Conservation (phyloP, 345 rosid genomes). For the Toxicodendron radicans region DNA sequence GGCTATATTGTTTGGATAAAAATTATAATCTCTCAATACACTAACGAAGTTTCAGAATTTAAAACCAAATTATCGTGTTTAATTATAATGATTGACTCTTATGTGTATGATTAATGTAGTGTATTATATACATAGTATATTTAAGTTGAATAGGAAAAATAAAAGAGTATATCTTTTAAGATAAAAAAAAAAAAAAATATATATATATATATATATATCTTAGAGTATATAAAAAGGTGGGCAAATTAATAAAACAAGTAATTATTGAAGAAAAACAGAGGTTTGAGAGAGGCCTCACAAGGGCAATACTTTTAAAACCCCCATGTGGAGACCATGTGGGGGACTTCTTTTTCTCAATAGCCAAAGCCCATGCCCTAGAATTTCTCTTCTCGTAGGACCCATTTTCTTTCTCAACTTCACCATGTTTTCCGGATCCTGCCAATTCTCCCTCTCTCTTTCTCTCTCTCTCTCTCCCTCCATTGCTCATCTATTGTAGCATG, state of each 20-base stretch:
- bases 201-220: too few species aligned
- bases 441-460: constrained; percentile 9
- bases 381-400: constrained; percentile 35
- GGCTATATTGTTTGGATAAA: too few species aligned
- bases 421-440: constrained; percentile 77
- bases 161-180: neutral
- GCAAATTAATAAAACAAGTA: neutral
- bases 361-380: constrained; percentile 32
- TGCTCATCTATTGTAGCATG: neutral
- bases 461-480: constrained; percentile 14
- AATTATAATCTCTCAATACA: too few species aligned
- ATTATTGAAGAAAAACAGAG: constrained; percentile 18
- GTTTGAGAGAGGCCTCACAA: constrained; percentile 9
- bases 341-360: constrained; percentile 13
- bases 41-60: too few species aligned
- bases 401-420: constrained; percentile 29
- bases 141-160: too few species aligned
- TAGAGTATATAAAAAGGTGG: neutral
- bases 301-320: constrained; percentile 23
- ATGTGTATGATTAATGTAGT: too few species aligned
- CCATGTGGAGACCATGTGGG: constrained; percentile 67
- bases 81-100: too few species aligned
- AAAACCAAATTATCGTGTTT: too few species aligned
- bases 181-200: too few species aligned
- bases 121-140: too few species aligned